These are phyloP conservation scores for Cladophialophora psammophila DNA, from an alignment of 2,329 filamentous ascomycete genomes.

Conservation along the genomic window DNA sequence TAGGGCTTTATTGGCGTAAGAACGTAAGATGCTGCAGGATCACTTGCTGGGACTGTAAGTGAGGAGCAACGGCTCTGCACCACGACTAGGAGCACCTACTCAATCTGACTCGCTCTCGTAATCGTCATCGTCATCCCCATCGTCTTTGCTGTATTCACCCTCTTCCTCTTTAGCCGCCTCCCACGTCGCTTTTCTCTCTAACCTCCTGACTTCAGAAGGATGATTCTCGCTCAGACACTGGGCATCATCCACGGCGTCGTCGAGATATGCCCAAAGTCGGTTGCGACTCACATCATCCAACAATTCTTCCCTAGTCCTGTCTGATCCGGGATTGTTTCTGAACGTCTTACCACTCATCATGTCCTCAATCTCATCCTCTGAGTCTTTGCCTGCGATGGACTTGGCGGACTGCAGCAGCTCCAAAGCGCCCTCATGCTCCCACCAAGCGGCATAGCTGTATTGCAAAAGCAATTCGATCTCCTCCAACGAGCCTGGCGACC, in stretches of 20 bases:
- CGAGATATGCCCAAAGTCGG: conserved; percentile 21
- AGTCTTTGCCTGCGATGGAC: conserved; percentile 16
- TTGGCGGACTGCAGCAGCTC: conserved; percentile 25
- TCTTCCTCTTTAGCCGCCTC: too few species aligned
- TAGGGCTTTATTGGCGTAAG: too few species aligned
- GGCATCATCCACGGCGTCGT: conserved; percentile 23
- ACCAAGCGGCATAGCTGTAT: conserved; percentile 42
- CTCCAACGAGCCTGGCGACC: conserved; percentile 29
- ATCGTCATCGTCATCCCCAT: too few species aligned
- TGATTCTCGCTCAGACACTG: conserved; percentile 12
- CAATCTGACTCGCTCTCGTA: too few species aligned
- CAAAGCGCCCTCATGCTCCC: conserved; percentile 25
- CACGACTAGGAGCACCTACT: too few species aligned
- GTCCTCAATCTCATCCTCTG: conserved; percentile 12
- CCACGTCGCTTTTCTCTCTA: background rate
- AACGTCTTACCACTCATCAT: conserved; percentile 13
- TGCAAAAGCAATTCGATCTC: conserved; percentile 41
- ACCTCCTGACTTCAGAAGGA: conserved; percentile 24
- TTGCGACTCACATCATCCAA: conserved; percentile 15
- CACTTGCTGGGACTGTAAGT: too few species aligned
- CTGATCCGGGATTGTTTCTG: conserved; percentile 10
- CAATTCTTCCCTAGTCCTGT: conserved; percentile 14
- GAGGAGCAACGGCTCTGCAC: too few species aligned
- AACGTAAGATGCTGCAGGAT: too few species aligned
- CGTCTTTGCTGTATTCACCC: too few species aligned